phyloP scores from a whole-genome alignment of 441 rosid species.

The Adansonia gregorii region DNA sequence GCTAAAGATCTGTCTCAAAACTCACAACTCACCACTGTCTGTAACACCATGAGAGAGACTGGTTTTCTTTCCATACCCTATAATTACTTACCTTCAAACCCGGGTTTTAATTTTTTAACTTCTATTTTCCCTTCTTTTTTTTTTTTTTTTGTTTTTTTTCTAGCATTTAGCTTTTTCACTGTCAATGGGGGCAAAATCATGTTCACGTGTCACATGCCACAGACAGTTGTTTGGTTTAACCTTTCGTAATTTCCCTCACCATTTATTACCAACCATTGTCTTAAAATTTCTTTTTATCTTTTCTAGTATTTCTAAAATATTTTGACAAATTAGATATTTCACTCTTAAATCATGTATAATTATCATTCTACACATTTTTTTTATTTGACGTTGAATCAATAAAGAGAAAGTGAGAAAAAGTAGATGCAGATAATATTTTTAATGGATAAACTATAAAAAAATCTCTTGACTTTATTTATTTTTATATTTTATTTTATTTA shows the following conservation, averaged over 20 bases:
- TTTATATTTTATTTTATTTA: too few species aligned
- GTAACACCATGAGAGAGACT: slow-evolving; percentile 24
- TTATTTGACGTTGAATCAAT: too few species aligned
- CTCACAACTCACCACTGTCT: neutral
- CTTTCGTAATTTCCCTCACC: slow-evolving; percentile 28
- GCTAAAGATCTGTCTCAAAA: slow-evolving; percentile 42
- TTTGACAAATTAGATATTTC: too few species aligned
- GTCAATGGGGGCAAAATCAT: slow-evolving; percentile 34
- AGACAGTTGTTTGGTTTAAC: slow-evolving; percentile 29
- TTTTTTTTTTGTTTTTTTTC: slow-evolving; percentile 30
- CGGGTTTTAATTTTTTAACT: slow-evolving; percentile 21
- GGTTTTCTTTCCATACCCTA: slow-evolving; percentile 38
- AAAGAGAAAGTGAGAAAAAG: too few species aligned
- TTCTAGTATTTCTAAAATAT: neutral
- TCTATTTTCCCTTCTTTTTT: slow-evolving; percentile 19
- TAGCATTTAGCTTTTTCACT: slow-evolving; percentile 43
- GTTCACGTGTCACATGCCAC: slow-evolving; percentile 50
- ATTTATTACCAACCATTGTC: neutral
- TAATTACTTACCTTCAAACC: slow-evolving; percentile 43
- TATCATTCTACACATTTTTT: neutral
- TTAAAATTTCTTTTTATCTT: neutral
- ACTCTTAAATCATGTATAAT: too few species aligned
- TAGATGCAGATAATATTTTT: too few species aligned
- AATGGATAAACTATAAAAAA: too few species aligned
- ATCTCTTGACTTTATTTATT: too few species aligned